These are phyloP conservation scores for Globomyces sp. DNA, from an alignment of 371 early-diverging fungal genomes.

Conservation along the genomic window DNA sequence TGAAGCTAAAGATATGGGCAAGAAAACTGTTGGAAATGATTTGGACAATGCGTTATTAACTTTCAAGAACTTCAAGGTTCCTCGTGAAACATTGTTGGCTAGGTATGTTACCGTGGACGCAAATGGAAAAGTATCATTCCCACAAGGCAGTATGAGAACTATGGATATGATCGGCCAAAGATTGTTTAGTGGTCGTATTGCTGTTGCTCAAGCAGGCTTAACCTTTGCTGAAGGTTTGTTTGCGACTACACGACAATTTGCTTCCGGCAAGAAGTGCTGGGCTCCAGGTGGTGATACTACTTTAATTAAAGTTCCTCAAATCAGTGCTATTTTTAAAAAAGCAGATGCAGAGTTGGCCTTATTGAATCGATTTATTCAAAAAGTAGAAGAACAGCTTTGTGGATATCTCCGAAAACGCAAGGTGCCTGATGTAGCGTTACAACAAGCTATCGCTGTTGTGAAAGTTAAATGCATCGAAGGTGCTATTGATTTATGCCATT, in stretches of 20 bases:
- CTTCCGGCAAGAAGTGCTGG: constrained; percentile 2
- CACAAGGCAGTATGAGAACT: background rate
- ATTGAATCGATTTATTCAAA: background rate
- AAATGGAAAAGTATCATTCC: background rate
- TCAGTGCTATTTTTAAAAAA: background rate
- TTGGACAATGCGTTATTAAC: constrained; percentile 1
- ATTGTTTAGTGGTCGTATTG: background rate
- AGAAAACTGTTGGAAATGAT: constrained; percentile 5
- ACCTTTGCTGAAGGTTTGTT: constrained; percentile 2
- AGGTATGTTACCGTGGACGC: background rate
- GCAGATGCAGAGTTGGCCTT: background rate
- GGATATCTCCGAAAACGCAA: background rate
- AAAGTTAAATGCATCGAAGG: constrained; percentile 5
- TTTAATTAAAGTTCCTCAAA: constrained; percentile 1
- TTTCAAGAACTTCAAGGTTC: constrained; percentile 1
- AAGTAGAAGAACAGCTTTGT: background rate
- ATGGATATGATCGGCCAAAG: constrained; percentile 11
- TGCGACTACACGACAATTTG: background rate
- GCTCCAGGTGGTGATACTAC: constrained; percentile 5
- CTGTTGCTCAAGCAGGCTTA: background rate
- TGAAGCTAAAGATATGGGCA: background rate
- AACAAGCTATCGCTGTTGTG: background rate
- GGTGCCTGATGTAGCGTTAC: background rate
- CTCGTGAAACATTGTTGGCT: background rate
- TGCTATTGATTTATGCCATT: constrained; percentile 1